Evolutionary conservation across 1,284 basidiomycete species (phyloP), one percentile per base, ranked within the genome.

Genomic region (Ustilago xerochloae): DNA sequence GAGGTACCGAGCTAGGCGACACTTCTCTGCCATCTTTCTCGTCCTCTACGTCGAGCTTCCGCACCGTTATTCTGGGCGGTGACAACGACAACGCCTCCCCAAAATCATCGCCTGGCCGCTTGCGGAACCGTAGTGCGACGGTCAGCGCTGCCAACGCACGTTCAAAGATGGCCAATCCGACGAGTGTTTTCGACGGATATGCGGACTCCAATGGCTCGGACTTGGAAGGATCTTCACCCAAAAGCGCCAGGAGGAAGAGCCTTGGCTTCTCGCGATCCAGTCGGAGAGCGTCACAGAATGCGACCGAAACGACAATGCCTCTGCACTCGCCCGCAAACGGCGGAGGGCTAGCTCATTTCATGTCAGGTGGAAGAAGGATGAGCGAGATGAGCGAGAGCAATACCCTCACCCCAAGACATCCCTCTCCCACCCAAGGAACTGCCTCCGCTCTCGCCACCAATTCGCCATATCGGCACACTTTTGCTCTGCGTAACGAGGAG

Each of bases 61-160:
- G 57, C 46, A 64, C 57, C 10, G 52, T 60, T 18, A 28, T 63
- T 0, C 29, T 26, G 15, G 45, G 36, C 18, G 49, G 47, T 4
- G 56, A 54, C 6, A 32, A 4, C 4, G 26, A 30, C 18, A 48
- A 54, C 33, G 52, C 53, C 15, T 70, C 57, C 22, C 67, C 62
- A 9, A 48, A 52, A 33, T 60, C 67, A 1, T 61, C 62, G 5
- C 45, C 41, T 9, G 39, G 43, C 10, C 54, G 65, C 22, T 22
- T 32, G 29, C 57, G 68, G 12, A 71, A 28, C 24, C 68, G 68
- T 18, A 33, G 68, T 39, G 68, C 68, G 8, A 71, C 68, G 7
- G 59, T 71, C 32, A 59, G 58, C 20, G 39, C 58, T 16, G 49
- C 57, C 6, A 45, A 52, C 15, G 36, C 50, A 33, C 55, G 52